Evolutionary conservation across 768 basidiomycete species (phyloP), one percentile per base, ranked within the genome.

Genomic region (Cantharellus anzutake): DNA sequence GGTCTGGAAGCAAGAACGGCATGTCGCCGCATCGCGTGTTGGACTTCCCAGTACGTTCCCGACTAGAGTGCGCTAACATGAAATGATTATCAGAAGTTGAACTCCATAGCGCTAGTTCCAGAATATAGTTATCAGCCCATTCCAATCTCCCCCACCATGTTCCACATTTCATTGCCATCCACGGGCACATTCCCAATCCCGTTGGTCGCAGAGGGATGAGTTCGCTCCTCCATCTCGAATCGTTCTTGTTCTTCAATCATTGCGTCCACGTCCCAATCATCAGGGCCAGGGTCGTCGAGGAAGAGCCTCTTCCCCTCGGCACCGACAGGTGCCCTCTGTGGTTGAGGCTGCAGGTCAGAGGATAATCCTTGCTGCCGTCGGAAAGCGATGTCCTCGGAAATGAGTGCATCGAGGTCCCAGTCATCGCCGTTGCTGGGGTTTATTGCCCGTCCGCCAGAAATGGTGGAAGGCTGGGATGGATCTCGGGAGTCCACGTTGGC

Each of bases 161-260:
- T 77, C 81, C 87, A 87, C 76, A 86, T 78, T 3, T 85, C 84
- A 48, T 80, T 78, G 41, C 84, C 81, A 3, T 79, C 77, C 14
- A 71, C 68, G 34, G 42, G 63, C 41, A 20, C 63, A 5, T 63
- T 60, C 3, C 66, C 57, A 16, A 63, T 38, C 42, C 44, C 20
- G 16, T 39, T 41, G 14, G 39, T 41, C 42, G 29, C 35, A 56
- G 16, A 39, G 52, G 29, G 29, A 2, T 2, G 61, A 11, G 3
- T 58, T 41, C 58, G 63, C 44, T 11, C 59, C 60, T 60, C 63
- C 68, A 37, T 68, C 65, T 3, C 66, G 65, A 35, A 68, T 70
- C 55, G 68, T 29, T 48, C 71, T 52, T 73, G 74, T 59, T 76
- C 77, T 5, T 74, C 75, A 59, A 80, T 72, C 60, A 77, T 68